Base-by-base conservation (phyloP, 192 early-diverging fungal species). In the Backusella psychrophila region DNA sequence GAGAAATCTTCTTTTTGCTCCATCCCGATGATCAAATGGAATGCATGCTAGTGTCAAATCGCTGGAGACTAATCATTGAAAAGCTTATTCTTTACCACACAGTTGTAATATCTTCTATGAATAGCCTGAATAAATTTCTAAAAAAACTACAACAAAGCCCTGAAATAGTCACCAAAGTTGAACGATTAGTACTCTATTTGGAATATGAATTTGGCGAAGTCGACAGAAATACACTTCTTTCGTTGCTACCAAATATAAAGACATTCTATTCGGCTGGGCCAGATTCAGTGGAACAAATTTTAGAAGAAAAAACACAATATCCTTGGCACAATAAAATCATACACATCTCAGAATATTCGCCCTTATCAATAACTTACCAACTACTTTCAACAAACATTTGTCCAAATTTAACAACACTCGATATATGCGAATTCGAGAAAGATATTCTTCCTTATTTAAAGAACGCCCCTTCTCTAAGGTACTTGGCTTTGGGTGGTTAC, bases 1-100 rank as follows among this genome's bases (percentile, higher is more conserved):
- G 56, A 12, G 56, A 59, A 14, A 26, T 63, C 21, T 63, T 63
- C 56, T 29, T 63, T 26, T 63, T 8, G 23, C 56, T 63, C 56
- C 56, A 63, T 63, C 56, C 56, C 3, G 56, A 63, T 63, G 56
- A 63, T 63, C 56, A 63, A 63, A 63, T 63, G 56, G 56, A 63
- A 63, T 63, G 56, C 56, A 63, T 63, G 56, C 56, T 23, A 3
- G 56, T 63, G 23, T 63, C 11, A 4, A 23, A 63, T 63, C 56
- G 23, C 56, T 63, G 56, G 56, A 63, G 26, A 29, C 23, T 29
- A 4, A 14, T 63, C 9, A 63, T 29, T 29, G 56, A 63, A 9
- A 23, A 63, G 12, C 26, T 26, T n/a, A 11, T 63, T 63, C 56
- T 63, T 11, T 3, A 63, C 26, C 56, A 63, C 1, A 63, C 56